Evolutionary conservation across 2,329 filamentous ascomycete species (phyloP), one percentile per base, ranked within the genome.

Genomic region (Colletotrichum siamense): DNA sequence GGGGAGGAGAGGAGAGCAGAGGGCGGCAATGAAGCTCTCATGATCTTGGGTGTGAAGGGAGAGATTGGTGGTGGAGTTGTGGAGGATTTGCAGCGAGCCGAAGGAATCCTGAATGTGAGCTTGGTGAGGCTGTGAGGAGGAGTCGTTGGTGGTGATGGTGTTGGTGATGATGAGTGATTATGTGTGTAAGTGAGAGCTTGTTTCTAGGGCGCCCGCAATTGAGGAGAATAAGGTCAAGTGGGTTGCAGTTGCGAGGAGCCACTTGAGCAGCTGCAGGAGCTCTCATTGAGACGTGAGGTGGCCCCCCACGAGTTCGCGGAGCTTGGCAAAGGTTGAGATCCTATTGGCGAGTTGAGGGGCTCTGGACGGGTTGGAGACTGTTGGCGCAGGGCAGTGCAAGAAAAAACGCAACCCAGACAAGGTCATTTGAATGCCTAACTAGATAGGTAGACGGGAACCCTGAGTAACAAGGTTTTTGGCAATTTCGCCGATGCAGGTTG

Each of bases 31-130:
- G 95, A 96, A 85, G 95, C 95, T 12, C 84, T 96, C 79, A 96
- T 96, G 95, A 96, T 96, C 79, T 79, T 96, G 67, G 94, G 95
- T 1, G 92, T 96, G 12, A 92, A 94, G 80, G 90, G 91, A 4
- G 87, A 89, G 5, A 92, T 96, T 22, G 89, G 89, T 0, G 89
- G 89, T 70, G 89, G 91, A 39, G 87, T 92, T 7, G 79, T 91
- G 61, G 85, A 86, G 7, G 89, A 88, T 24, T 81, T 92, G 80
- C 84, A 84, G 30, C 85, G 82, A 68, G 85, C 87, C 1, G 88
- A 91, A 78, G 91, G 91, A 7, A 90, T 92, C 61, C 81, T 92
- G 74, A 83, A 91, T 79, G 90, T 92, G 63, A 91, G 88, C 77
- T 78, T 92, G 77, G 87, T 92, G 22, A 84, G 81, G 77, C 77